Evolutionary conservation across 2,329 filamentous ascomycete genomes (phyloP).

Genomic region (Xylariales sp.): DNA sequence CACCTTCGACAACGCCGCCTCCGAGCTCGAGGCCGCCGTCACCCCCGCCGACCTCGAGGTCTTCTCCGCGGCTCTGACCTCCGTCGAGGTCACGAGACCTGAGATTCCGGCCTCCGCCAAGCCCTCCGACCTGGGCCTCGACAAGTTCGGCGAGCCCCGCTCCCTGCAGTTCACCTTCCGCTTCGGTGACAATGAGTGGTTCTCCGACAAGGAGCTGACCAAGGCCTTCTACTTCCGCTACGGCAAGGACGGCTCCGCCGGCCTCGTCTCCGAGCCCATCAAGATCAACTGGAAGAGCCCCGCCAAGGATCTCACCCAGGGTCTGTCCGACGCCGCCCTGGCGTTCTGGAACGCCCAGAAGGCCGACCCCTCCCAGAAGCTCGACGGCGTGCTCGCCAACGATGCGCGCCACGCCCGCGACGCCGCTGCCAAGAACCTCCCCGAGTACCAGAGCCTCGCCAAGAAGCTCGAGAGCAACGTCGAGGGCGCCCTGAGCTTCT

Average conservation of each 20-base stretch:
- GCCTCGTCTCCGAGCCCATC: constrained; percentile 74
- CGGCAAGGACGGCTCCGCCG: constrained; percentile 66
- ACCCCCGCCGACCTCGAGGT: constrained; percentile 69
- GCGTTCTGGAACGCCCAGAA: constrained; percentile 68
- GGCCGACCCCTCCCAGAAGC: constrained; percentile 51
- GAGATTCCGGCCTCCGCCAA: constrained; percentile 53
- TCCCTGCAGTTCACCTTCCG: constrained; percentile 65
- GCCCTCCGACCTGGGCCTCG: constrained; percentile 50
- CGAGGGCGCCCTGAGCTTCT: constrained; percentile 67
- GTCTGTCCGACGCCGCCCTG: constrained; percentile 70
- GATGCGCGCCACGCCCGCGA: constrained; percentile 46
- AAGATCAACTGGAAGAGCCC: constrained; percentile 72
- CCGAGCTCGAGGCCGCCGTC: constrained; percentile 73
- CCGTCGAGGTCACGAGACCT: constrained; percentile 61
- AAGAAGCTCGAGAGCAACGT: constrained; percentile 42
- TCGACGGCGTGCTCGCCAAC: constrained; percentile 49
- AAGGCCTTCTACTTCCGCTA: constrained; percentile 76
- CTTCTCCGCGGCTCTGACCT: constrained; percentile 66
- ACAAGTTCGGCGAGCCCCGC: constrained; percentile 67
- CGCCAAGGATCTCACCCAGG: constrained; percentile 72
- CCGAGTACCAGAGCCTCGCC: constrained; percentile 45
- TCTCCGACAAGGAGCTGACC: constrained; percentile 68
- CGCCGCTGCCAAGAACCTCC: constrained; percentile 44
- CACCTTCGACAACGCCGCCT: constrained; percentile 67
- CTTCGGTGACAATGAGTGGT: constrained; percentile 72